phyloP scores from a whole-genome alignment of 805 yeast genomes.

The Barnettozyma siamensis region DNA sequence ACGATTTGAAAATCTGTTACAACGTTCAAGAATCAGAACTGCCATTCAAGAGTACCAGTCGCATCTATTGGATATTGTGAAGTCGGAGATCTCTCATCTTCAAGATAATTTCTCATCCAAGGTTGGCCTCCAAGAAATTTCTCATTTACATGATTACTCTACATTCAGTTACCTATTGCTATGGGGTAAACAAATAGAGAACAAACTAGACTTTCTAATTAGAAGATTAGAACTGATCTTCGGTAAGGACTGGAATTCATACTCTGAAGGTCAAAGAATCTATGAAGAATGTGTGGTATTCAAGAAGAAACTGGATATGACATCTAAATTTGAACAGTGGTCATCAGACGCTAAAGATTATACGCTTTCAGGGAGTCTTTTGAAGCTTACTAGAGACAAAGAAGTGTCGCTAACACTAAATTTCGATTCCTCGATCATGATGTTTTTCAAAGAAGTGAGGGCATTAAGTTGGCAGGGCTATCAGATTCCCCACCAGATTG shows the following conservation, averaged over 20 bases:
- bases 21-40: slow-evolving; percentile 48
- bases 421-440: slow-evolving; percentile 40
- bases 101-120: slow-evolving; percentile 35
- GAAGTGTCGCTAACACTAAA: slow-evolving; percentile 38
- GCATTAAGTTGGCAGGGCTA: slow-evolving; percentile 44
- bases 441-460: slow-evolving; percentile 48
- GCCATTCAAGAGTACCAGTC: slow-evolving; percentile 57
- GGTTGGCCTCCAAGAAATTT: slow-evolving; percentile 30
- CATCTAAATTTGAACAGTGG: slow-evolving; percentile 46
- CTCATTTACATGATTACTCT: slow-evolving; percentile 43
- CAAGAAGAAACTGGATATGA: slow-evolving; percentile 40
- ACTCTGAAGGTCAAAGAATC: slow-evolving; percentile 64
- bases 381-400: slow-evolving; percentile 30
- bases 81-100: slow-evolving; percentile 38
- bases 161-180: slow-evolving; percentile 39
- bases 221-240: slow-evolving; percentile 44
- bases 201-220: slow-evolving; percentile 37
- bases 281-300: slow-evolving; percentile 42
- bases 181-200: slow-evolving; percentile 48
- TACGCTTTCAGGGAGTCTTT: slow-evolving; percentile 30
- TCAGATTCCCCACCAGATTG: slow-evolving; percentile 50
- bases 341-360: slow-evolving; percentile 23
- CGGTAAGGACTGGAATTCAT: slow-evolving; percentile 56
- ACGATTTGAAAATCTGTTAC: slow-evolving; percentile 41
- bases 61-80: slow-evolving; percentile 42